phyloP scores from a whole-genome alignment of 139 green algal species.

The Trebouxia sp. region DNA sequence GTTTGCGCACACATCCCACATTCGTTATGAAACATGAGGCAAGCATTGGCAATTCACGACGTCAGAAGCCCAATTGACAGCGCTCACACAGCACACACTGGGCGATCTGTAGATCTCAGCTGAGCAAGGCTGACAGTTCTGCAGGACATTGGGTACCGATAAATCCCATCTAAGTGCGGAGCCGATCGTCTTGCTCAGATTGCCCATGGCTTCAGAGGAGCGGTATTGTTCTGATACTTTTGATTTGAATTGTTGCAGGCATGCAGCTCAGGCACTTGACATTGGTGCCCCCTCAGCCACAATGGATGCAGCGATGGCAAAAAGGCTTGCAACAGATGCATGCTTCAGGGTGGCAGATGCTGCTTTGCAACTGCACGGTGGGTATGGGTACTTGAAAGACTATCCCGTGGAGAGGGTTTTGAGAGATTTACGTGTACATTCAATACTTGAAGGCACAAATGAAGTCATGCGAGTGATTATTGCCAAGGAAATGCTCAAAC shows the following conservation, averaged over 20 bases:
- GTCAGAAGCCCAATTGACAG: too few relatives aligned
- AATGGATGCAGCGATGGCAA: slow-evolving; percentile 79
- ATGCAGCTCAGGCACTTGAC: slow-evolving; percentile 69
- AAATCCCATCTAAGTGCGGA: too few relatives aligned
- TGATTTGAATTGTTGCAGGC: slow-evolving; percentile 2
- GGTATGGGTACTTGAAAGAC: slow-evolving; percentile 77
- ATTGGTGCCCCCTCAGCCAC: slow-evolving; percentile 41
- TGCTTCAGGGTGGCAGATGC: slow-evolving; percentile 72
- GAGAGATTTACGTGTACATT: slow-evolving; percentile 82
- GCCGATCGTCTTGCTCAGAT: too few relatives aligned
- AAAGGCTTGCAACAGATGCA: slow-evolving; percentile 79
- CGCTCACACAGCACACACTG: too few relatives aligned
- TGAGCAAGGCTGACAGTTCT: too few relatives aligned
- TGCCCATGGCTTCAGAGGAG: too few relatives aligned
- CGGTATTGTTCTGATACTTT: too few relatives aligned
- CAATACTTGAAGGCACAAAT: slow-evolving; percentile 84
- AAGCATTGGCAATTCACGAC: too few relatives aligned
- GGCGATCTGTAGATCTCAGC: too few relatives aligned
- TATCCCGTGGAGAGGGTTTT: slow-evolving; percentile 75
- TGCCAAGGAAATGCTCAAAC: slow-evolving; percentile 43
- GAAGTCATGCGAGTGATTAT: slow-evolving; percentile 82
- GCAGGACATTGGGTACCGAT: too few relatives aligned
- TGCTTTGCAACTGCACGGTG: slow-evolving; percentile 77
- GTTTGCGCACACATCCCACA: too few relatives aligned
- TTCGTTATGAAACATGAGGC: too few relatives aligned